Conservation (phyloP, 176 grass and related monocot species). For the Calamus simplicifolius region DNA sequence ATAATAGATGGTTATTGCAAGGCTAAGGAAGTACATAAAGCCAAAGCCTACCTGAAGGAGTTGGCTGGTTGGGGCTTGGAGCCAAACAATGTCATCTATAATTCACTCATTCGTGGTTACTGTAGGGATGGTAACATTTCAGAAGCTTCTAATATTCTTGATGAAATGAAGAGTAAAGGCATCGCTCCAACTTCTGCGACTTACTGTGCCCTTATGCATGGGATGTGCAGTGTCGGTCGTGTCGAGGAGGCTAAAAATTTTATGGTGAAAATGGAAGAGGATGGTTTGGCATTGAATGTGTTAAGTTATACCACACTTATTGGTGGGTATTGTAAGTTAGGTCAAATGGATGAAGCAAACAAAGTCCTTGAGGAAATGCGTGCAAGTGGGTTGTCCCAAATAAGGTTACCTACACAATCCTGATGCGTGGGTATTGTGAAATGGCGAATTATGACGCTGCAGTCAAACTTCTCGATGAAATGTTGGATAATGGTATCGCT, state of each 20-base stretch:
- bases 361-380: constrained; percentile 64
- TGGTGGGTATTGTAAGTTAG: constrained; percentile 61
- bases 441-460: constrained; percentile 51
- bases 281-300: constrained; percentile 44
- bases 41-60: constrained; percentile 49
- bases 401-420: constrained; percentile 69
- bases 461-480: constrained; percentile 63
- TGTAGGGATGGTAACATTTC: constrained; percentile 60
- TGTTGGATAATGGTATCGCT: constrained; percentile 53
- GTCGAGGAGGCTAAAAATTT: constrained; percentile 64
- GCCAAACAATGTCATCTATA: constrained; percentile 65
- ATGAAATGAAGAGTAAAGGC: constrained; percentile 62
- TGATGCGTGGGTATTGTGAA: constrained; percentile 78
- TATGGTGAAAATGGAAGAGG: constrained; percentile 38
- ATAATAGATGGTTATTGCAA: constrained; percentile 83
- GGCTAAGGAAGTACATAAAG: constrained; percentile 67
- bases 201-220: constrained; percentile 65
- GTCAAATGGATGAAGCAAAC: constrained; percentile 72
- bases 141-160: constrained; percentile 50
- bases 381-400: constrained; percentile 51
- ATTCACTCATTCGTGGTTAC: constrained; percentile 77
- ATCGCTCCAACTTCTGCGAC: constrained; percentile 58
- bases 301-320: constrained; percentile 75
- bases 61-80: constrained; percentile 51
- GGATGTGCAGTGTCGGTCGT: constrained; percentile 61